A percentile compares a stretch with the other conserved stretches of the same genome.
phyloP scores from a whole-genome alignment of 2,329 filamentous ascomycete species.

The Falciphora oryzae region DNA sequence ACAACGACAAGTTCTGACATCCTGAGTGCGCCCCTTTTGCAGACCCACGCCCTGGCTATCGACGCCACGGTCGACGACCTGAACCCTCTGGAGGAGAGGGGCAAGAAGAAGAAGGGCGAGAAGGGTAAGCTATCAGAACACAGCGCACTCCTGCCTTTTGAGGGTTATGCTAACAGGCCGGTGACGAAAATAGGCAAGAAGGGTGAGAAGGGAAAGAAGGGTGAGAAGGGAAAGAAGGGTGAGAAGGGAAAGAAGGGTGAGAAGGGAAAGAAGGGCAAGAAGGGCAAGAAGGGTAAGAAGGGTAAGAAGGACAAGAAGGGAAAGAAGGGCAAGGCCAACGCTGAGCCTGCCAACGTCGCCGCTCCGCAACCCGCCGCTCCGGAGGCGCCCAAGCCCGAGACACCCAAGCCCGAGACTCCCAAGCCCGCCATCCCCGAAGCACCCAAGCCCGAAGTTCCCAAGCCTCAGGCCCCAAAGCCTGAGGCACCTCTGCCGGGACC shows the following conservation, averaged over 20 bases:
- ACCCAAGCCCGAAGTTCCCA: not conserved
- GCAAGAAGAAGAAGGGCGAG: conserved; percentile 8
- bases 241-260: conserved; percentile 5
- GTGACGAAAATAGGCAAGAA: not conserved
- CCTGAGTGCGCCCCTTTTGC: not conserved
- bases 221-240: not conserved
- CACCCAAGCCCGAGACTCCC: not conserved
- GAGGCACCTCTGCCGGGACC: not conserved
- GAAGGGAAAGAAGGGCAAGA: conserved; percentile 5
- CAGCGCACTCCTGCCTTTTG: not conserved
- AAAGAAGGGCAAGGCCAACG: not conserved
- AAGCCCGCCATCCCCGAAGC: not conserved
- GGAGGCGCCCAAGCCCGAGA: not conserved
- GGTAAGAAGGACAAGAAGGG: not conserved
- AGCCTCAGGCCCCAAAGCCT: not conserved
- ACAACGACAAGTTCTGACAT: not conserved
- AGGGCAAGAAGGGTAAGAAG: conserved; percentile 5
- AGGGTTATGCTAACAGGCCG: not conserved
- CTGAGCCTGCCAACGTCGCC: not conserved
- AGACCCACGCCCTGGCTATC: not conserved
- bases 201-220: not conserved
- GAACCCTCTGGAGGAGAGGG: conserved; percentile 3
- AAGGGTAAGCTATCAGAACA: conserved; percentile 5
- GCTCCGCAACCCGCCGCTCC: not conserved
- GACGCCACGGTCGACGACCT: conserved; percentile 2